Percentiles rank a stretch among this genome's conserved stretches.
phyloP scores from a whole-genome alignment of 148 eudicot genomes.

The Drosera capensis region DNA sequence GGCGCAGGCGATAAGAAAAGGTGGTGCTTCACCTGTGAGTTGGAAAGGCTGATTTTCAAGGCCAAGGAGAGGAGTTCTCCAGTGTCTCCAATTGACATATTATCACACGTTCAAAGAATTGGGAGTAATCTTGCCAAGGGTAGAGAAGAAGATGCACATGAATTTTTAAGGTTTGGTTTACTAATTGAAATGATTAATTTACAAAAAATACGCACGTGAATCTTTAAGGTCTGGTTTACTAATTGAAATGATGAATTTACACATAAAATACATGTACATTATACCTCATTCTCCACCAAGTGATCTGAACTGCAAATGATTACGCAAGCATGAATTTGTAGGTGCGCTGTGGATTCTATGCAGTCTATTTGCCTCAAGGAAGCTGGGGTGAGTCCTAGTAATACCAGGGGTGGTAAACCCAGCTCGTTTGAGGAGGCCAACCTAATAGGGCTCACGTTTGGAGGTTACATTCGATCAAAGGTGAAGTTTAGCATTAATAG shows the following conservation, averaged over 20 bases:
- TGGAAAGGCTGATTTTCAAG: conserved; percentile 43
- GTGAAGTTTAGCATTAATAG: conserved; percentile 13
- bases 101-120: conserved; percentile 48
- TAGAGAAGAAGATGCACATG: conserved; percentile 89
- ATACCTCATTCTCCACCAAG: too few relatives aligned
- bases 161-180: conserved; percentile 51
- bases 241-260: too few relatives aligned
- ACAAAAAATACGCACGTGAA: too few relatives aligned
- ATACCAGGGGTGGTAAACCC: too few relatives aligned
- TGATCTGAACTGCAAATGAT: too few relatives aligned
- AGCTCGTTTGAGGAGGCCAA: conserved; percentile 56
- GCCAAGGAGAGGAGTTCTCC: conserved; percentile 41
- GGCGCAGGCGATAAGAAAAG: conserved; percentile 39
- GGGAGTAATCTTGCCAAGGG: conserved; percentile 64
- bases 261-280: too few relatives aligned
- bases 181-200: too few relatives aligned
- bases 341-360: conserved; percentile 70
- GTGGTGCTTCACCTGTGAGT: conserved; percentile 84
- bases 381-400: conserved; percentile 35
- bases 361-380: conserved; percentile 56
- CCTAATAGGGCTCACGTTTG: conserved; percentile 71
- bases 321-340: conserved; percentile 18
- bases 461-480: conserved; percentile 85
- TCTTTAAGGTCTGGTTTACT: too few relatives aligned
- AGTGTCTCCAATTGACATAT: conserved; percentile 42